Evolutionary conservation across 345 rosid genomes (phyloP).

Genomic region (Euphorbia tirucalli): DNA sequence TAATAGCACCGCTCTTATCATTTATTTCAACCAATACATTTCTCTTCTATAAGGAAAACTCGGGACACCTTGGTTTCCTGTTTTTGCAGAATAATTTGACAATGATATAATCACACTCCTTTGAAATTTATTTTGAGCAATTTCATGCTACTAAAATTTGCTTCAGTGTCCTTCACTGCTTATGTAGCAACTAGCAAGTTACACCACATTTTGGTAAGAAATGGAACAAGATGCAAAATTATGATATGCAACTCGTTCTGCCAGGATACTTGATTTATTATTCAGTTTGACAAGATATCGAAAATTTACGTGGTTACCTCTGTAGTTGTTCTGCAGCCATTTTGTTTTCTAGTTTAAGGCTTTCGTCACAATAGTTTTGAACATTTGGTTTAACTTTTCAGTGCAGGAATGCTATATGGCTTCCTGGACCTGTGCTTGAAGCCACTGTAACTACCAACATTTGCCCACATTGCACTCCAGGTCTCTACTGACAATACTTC

Average conservation of each 20-base stretch:
- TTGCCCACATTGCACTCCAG: conserved; percentile 82
- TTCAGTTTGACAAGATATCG: neutral
- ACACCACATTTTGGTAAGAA: neutral
- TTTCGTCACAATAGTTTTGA: neutral
- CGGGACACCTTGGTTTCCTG: neutral
- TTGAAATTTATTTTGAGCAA: neutral
- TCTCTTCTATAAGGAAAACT: neutral
- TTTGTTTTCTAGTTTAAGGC: neutral
- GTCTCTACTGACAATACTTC: conserved; percentile 28
- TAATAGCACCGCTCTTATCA: neutral
- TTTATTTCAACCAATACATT: neutral
- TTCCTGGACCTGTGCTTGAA: conserved; percentile 86
- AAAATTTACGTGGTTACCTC: neutral
- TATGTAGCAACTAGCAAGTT: neutral
- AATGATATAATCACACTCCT: neutral
- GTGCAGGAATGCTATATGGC: conserved; percentile 98
- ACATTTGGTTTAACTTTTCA: conserved; percentile 30
- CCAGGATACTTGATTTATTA: neutral
- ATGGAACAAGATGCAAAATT: neutral
- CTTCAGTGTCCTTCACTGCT: neutral
- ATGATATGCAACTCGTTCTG: neutral
- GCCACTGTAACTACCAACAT: conserved; percentile 70
- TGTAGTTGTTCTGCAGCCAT: neutral
- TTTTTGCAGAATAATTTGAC: neutral
- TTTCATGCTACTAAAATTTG: neutral